Percentiles rank a stretch among this genome's conserved stretches.
Evolutionary conservation across 2,329 filamentous ascomycete species (phyloP).

Genomic region (Aspergillus clavatus): DNA sequence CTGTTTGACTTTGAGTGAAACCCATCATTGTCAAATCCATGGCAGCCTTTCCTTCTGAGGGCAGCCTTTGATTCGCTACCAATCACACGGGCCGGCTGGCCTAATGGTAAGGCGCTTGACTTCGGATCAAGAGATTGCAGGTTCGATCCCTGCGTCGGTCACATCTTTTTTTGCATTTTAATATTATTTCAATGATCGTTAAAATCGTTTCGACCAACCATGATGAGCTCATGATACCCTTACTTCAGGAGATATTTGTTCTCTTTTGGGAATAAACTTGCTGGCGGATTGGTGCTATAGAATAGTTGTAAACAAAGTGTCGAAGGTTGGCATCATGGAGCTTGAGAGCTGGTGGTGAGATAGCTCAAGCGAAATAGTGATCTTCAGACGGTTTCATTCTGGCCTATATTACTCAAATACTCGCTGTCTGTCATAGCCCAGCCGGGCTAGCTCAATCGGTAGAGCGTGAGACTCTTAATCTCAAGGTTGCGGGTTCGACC

Average conservation of each 20-base stretch:
- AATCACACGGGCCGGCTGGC: conserved; percentile 37
- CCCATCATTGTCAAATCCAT: neutral
- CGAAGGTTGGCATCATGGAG: too few relatives aligned
- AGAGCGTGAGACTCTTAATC: conserved; percentile 50
- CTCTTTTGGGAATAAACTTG: too few relatives aligned
- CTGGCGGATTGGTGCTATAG: too few relatives aligned
- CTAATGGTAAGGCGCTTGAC: conserved; percentile 47
- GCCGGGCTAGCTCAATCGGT: conserved; percentile 50
- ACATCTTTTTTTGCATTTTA: conserved; percentile 16
- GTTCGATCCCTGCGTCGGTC: conserved; percentile 37
- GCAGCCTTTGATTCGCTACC: neutral
- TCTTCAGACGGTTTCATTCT: too few relatives aligned
- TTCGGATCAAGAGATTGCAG: conserved; percentile 41
- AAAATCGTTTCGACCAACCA: too few relatives aligned
- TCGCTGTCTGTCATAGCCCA: neutral
- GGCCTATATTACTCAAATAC: too few relatives aligned
- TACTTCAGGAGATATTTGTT: too few relatives aligned
- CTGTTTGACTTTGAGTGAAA: too few relatives aligned
- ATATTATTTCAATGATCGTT: neutral
- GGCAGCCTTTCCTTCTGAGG: neutral
- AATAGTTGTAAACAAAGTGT: too few relatives aligned
- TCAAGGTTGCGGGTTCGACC: conserved; percentile 42
- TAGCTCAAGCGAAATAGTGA: too few relatives aligned
- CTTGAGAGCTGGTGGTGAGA: too few relatives aligned
- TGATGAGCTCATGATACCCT: too few relatives aligned